Base-by-base conservation (phyloP, 192 early-diverging fungal genomes). In the Umbelopsis sp. region DNA sequence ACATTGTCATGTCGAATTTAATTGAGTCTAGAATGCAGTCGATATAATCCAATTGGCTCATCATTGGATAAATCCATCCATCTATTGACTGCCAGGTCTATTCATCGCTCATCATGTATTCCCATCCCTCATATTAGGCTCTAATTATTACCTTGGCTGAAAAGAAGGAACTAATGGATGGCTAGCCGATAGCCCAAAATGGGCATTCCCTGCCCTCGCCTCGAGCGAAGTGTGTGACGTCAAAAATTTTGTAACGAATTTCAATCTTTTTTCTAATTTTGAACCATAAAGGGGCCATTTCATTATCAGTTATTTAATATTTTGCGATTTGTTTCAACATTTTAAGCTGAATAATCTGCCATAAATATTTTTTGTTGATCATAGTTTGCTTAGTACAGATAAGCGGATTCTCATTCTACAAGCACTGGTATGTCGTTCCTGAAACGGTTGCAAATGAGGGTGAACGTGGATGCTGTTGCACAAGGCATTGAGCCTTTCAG, bases 141-240 rank as follows among this genome's bases (percentile, higher is more conserved):
- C 0, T 35, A 11, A 61, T 35, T 12, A 35, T 61, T 61, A 61
- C 55, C 55, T 61, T 61, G 25, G 55, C 55, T 35, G 33, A 61
- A 61, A 61, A 61, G 55, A 30, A 61, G 55, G 55, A 61, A 35
- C 30, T 33, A 7, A 18, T 35, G 30, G 10, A 12, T 61, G 55
- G 27, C 55, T 2, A 4, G 55, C 27, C 33, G 13, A 61, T 61
- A 61, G 13, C 55, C 55, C 33, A 35, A 61, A 61, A 61, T 61
- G 55, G 55, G 3, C 30, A n/a, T 61, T 11, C 13, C 21, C 21
- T 61, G 21, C 25, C 13, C 11, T 30, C 3, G 33, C 11, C 27
- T 3, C 27, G 3, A 4, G 25, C 27, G 27, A 61, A 12, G 27
- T 18, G 12, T 30, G 53, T 61, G 27, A 61, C 55, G n/a, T 41